phyloP scores from a whole-genome alignment of 352 stramenopile species.

The Thalassiosira pacifica region DNA sequence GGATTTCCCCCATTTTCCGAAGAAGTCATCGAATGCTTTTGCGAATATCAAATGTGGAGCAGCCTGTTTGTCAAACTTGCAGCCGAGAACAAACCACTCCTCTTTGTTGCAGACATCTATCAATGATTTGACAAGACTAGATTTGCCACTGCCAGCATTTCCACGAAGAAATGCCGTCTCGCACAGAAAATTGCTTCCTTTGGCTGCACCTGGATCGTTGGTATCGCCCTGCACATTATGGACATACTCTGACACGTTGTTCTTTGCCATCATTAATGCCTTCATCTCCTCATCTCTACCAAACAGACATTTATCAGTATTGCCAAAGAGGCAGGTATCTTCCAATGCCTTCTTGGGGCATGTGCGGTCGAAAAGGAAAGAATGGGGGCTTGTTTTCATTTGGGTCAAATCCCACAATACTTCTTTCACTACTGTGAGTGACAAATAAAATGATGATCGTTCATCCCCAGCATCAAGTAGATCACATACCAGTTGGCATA shows the following conservation, averaged over 20 bases:
- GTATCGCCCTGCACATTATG: neutral
- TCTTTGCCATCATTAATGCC: conserved; percentile 11
- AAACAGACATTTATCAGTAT: conserved; percentile 12
- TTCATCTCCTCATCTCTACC: conserved; percentile 38
- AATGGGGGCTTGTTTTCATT: conserved; percentile 16
- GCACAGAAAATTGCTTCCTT: conserved; percentile 16
- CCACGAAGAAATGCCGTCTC: conserved; percentile 28
- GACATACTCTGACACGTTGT: conserved; percentile 1
- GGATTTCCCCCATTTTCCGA: conserved; percentile 12
- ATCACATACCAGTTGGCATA: conserved; percentile 32
- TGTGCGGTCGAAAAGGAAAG: conserved; percentile 33
- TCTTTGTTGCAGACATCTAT: conserved; percentile 23
- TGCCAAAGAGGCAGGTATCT: conserved; percentile 1
- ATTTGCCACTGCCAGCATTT: conserved; percentile 27
- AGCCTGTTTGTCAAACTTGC: conserved; percentile 38
- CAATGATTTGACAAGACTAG: neutral
- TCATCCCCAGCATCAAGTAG: conserved; percentile 14
- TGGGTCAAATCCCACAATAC: conserved; percentile 29
- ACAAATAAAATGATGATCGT: neutral
- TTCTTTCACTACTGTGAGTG: conserved; percentile 28
- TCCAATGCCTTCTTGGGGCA: conserved; percentile 31
- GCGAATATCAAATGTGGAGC: conserved; percentile 12
- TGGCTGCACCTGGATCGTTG: neutral
- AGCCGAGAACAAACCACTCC: conserved; percentile 41
- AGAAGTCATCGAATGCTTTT: conserved; percentile 33